Base-by-base conservation (phyloP, 2,329 filamentous ascomycete species). In the Ceratocystis cubensis region DNA sequence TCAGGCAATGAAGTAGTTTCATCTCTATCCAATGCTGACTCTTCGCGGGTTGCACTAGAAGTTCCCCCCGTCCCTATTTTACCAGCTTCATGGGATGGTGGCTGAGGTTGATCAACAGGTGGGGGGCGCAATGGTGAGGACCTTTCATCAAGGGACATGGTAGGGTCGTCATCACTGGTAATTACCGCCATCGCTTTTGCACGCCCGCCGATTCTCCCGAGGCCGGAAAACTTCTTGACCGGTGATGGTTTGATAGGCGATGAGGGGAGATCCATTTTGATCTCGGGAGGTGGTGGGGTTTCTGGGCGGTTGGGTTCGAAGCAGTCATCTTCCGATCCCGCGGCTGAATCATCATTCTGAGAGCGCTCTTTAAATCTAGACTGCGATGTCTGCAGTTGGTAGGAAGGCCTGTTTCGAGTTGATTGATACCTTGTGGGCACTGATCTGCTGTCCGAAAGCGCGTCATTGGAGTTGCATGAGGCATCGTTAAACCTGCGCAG, bases 271-370 rank as follows among this genome's bases (percentile, higher is more conserved):
- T 65, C 15, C 8, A 7, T 25, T 17, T 30, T 63, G 20, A 33
- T 25, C 8, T 57, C 15, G 45, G 25, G 20, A n/a, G 53, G 63
- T 4, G 41, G 30, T 20, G 28, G 61, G 15, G 48, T 63, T 53
- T 37, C 33, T 20, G 61, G 65, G 5, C 46, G 59, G 4, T 56
- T 33, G 2, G 61, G 30, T n/a, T 68, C 64, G 22, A 68, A 68
- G 13, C 64, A 61, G 30, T 68, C 66, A 22, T 64, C 64, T 57
- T 65, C 66, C 1, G 66, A 62, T 25, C 25, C 63, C 13, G 63
- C 46, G 15, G 22, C 50, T 4, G 64, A 61, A 30, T 65, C 5
- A 5, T 61, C 56, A n/a, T 59, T n/a, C 10, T 20, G 56, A 30
- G 56, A n/a, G 4, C 17, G 56, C 3, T 17, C 17, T 37, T 59